Evolutionary conservation across 768 basidiomycete genomes (phyloP).

Genomic region (Mycena leptocephala): DNA sequence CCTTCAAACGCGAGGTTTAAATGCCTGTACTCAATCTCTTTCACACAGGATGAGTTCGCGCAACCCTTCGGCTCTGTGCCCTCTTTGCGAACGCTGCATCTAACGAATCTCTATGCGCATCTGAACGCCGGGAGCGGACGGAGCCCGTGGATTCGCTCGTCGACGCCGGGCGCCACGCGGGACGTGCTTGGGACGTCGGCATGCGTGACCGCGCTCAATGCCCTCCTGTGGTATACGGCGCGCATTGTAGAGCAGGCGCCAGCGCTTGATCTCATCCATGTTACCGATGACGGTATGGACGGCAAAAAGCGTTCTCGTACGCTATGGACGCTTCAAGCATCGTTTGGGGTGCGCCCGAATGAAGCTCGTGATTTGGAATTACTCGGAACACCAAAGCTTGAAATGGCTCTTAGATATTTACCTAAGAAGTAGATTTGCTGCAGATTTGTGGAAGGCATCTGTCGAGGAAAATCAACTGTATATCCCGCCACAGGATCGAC

Average conservation of each 20-base stretch:
- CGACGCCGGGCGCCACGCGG: too few species aligned
- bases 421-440: neutral
- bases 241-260: neutral
- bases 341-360: neutral
- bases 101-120: neutral
- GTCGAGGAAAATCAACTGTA: too few species aligned
- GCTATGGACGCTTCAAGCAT: neutral
- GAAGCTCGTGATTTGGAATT: neutral
- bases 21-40: neutral
- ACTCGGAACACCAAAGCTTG: neutral
- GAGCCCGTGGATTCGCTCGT: neutral
- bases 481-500: too few species aligned
- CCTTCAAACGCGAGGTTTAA: neutral
- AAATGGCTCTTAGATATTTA: neutral
- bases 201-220: neutral
- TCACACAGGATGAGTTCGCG: neutral
- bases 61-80: neutral
- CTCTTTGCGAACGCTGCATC: neutral
- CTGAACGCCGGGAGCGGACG: neutral
- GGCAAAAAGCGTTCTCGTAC: neutral
- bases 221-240: too few species aligned
- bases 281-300: neutral
- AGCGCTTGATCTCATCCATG: neutral
- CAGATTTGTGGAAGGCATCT: too few species aligned
- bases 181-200: neutral